Base-by-base conservation (phyloP, 2,329 filamentous ascomycete species). In the Colletotrichum nymphaeae region DNA sequence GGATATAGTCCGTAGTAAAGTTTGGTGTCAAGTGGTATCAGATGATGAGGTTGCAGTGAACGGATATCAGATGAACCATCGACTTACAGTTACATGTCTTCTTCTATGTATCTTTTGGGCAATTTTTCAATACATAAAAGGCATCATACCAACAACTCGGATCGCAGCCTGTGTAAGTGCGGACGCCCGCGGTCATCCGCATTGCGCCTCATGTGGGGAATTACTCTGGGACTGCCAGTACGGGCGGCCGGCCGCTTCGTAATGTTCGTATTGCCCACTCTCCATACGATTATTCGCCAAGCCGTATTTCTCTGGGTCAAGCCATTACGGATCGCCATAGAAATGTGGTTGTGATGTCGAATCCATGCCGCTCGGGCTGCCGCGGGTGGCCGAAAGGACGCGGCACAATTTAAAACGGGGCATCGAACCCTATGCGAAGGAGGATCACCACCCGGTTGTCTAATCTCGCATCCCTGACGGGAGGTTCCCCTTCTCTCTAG, bases 321-420 rank as follows among this genome's bases (percentile, higher is more conserved):
- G 37, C 19, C 16, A 42, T 19, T 42, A 8, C 14, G 1, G 19
- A 19, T 49, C 42, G 1, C 42, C 22, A 7, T n/a, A 4, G 1
- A 19, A 46, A 0, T 49, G 42, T 49, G 4, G 1, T 5, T 19
- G 24, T 16, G 16, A 9, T n/a, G n/a, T 0, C 7, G 1, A 22
- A 14, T 22, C 46, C 56, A 19, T 35, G n/a, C 42, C 28, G 16
- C 1, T 7, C 69, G 65, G 69, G 42, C 64, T 24, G 58, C 69
- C 69, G 69, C 69, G 69, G 69, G 52, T 4, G 37, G 28, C 69
- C 69, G 69, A 72, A 30, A 16, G 26, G n/a, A 19, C 12, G 28
- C 6, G 14, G 16, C 60, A 28, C 16, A 30, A 58, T 26, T 14
- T 1, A 58, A 28, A 14, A 16, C n/a, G 46, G 57, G 66, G 5